Conservation (phyloP, 345 rosid species). For the Pelargonium nanum region DNA sequence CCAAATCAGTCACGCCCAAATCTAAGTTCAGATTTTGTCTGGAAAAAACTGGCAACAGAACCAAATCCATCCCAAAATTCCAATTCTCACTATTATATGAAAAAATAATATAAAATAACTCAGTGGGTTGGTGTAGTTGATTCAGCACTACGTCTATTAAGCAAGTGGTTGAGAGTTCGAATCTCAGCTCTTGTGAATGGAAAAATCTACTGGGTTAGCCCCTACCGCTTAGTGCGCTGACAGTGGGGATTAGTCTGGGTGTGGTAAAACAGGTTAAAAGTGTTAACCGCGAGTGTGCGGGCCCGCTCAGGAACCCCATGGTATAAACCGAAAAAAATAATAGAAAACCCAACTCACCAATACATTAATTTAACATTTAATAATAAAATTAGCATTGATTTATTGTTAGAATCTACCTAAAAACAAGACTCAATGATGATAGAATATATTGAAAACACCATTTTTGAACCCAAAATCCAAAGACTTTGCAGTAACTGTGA, state of each 20-base stretch:
- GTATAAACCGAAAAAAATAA: no score
- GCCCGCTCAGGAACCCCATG: no score
- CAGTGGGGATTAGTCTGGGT: no score
- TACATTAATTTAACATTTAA: constrained; percentile 2
- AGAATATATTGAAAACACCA: constrained; percentile 45
- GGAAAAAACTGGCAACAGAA: background rate
- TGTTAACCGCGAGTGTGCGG: no score
- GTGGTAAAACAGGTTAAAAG: no score
- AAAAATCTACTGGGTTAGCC: no score
- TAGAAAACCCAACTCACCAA: background rate
- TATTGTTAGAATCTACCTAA: constrained; percentile 24
- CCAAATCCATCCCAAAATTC: background rate
- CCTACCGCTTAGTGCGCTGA: no score
- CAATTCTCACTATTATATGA: background rate
- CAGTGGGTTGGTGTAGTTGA: no score
- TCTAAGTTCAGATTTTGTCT: background rate
- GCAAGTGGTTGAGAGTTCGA: no score
- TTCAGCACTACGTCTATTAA: no score
- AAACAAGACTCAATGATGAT: constrained; percentile 38
- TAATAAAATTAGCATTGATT: background rate
- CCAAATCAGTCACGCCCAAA: background rate
- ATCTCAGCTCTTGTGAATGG: no score
- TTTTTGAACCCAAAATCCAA: constrained; percentile 17
- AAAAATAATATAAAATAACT: no score
- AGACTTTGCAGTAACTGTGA: constrained; percentile 3